A percentile compares a stretch with the other conserved stretches of the same genome.
Conservation (phyloP, 208 protist genomes). For the Wallacemonas sp. region DNA sequence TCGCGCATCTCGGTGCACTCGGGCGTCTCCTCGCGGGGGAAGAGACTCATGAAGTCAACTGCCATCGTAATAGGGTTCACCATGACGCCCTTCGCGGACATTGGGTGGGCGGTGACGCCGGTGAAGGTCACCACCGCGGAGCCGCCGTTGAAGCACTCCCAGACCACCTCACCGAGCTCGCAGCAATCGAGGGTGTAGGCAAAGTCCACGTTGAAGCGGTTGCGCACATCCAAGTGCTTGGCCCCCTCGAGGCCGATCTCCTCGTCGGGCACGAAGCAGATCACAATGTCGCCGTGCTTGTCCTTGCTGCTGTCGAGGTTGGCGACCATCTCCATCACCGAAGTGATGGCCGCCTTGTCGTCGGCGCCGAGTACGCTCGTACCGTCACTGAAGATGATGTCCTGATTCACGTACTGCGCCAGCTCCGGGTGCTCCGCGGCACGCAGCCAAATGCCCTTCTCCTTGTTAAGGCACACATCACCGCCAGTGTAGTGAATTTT, state of each 20-base stretch:
- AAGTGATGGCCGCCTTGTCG: constrained; percentile 78
- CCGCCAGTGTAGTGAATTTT: constrained; percentile 65
- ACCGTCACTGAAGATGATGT: constrained; percentile 86
- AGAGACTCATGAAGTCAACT: constrained; percentile 68
- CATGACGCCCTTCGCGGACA: constrained; percentile 86
- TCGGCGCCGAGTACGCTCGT: constrained; percentile 87
- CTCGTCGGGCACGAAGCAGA: constrained; percentile 87
- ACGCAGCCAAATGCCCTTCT: constrained; percentile 65
- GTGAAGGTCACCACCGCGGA: constrained; percentile 50
- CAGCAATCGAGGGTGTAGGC: constrained; percentile 88
- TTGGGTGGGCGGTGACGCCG: constrained; percentile 79
- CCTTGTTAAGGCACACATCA: constrained; percentile 75
- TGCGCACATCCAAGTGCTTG: constrained; percentile 71
- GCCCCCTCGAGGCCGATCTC: constrained; percentile 82
- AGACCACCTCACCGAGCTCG: constrained; percentile 81
- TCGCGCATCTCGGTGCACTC: constrained; percentile 77
- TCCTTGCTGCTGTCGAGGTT: constrained; percentile 38
- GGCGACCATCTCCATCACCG: constrained; percentile 81
- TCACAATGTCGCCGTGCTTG: constrained; percentile 66
- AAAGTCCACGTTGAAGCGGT: constrained; percentile 81
- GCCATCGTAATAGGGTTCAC: constrained; percentile 86
- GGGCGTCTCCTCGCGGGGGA: constrained; percentile 69
- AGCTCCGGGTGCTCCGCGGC: constrained; percentile 71
- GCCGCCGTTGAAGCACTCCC: constrained; percentile 87
- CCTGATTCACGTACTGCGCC: constrained; percentile 62